Conservation (phyloP, 495 filamentous ascomycete species). For the Annulohypoxylon moriforme region DNA sequence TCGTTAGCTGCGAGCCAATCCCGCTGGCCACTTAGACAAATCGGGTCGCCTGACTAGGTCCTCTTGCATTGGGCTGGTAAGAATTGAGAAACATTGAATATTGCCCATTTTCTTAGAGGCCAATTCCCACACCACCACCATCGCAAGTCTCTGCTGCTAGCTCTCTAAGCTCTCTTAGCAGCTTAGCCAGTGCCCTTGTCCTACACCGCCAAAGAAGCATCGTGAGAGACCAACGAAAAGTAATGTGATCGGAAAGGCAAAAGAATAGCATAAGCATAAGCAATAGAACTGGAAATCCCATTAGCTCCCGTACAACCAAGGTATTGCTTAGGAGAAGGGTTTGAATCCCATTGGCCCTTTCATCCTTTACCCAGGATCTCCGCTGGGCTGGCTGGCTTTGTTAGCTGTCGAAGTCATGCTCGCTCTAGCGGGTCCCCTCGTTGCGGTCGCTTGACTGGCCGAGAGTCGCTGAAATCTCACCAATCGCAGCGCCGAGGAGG, state of each 20-base stretch:
- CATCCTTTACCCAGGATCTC: constrained; percentile 27
- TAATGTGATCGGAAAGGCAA: constrained; percentile 40
- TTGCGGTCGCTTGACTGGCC: constrained; percentile 46
- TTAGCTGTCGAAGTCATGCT: constrained; percentile 40
- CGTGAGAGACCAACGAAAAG: constrained; percentile 26
- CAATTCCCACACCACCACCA: constrained; percentile 43
- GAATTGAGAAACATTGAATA: constrained; percentile 44
- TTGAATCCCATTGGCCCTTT: constrained; percentile 44
- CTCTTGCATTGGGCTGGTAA: constrained; percentile 47
- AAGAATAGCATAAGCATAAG: constrained; percentile 41
- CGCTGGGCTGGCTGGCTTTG: constrained; percentile 24
- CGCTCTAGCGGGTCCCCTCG: constrained; percentile 36
- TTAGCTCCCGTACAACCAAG: constrained; percentile 45
- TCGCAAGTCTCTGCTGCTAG: constrained; percentile 15
- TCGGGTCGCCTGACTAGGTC: constrained; percentile 51
- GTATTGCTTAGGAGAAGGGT: constrained; percentile 30
- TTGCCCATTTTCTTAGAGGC: constrained; percentile 37
- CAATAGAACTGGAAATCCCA: constrained; percentile 42
- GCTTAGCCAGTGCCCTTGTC: constrained; percentile 17
- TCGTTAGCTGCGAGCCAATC: constrained; percentile 48
- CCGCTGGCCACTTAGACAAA: constrained; percentile 50
- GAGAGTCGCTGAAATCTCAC: constrained; percentile 44
- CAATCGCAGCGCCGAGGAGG: constrained; percentile 47
- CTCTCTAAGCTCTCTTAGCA: constrained; percentile 1
- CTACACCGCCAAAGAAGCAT: constrained; percentile 38